Percentiles rank a stretch among this genome's conserved stretches.
These are phyloP conservation scores for Ceratocystis papillata DNA, from an alignment of 2,329 filamentous ascomycete species.

Conservation along the genomic window DNA sequence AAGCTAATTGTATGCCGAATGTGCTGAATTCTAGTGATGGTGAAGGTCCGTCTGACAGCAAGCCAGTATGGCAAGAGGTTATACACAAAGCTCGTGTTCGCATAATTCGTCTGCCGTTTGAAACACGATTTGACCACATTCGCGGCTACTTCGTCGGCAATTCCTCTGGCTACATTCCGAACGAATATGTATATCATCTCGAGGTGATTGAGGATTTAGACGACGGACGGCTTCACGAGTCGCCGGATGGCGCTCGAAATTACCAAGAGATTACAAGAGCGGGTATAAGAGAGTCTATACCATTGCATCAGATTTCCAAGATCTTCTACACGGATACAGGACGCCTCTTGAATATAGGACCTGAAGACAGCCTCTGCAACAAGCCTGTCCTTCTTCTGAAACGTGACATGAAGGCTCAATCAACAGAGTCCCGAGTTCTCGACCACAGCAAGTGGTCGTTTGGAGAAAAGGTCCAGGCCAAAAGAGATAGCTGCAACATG, in stretches of 20 bases:
- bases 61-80: conserved; percentile 85
- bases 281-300: conserved; percentile 45
- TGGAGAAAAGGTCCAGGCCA: background rate
- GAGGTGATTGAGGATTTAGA: conserved; percentile 71
- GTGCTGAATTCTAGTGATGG: background rate
- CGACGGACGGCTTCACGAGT: conserved; percentile 44
- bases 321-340: conserved; percentile 91
- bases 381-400: conserved; percentile 33
- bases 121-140: conserved; percentile 8
- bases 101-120: conserved; percentile 54
- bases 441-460: background rate
- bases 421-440: conserved; percentile 18
- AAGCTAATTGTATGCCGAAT: background rate
- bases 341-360: conserved; percentile 69
- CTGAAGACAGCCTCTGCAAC: conserved; percentile 33
- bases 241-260: conserved; percentile 30
- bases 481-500: background rate
- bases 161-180: conserved; percentile 19
- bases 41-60: conserved; percentile 32
- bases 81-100: conserved; percentile 85
- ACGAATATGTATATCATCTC: conserved; percentile 65
- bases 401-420: conserved; percentile 34
- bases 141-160: background rate
- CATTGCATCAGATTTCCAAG: conserved; percentile 58
- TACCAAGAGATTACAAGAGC: conserved; percentile 37